Percentiles rank a stretch among this genome's conserved stretches.
Evolutionary conservation across 768 basidiomycete species (phyloP).

Genomic region (Crassisporium funariophilum): DNA sequence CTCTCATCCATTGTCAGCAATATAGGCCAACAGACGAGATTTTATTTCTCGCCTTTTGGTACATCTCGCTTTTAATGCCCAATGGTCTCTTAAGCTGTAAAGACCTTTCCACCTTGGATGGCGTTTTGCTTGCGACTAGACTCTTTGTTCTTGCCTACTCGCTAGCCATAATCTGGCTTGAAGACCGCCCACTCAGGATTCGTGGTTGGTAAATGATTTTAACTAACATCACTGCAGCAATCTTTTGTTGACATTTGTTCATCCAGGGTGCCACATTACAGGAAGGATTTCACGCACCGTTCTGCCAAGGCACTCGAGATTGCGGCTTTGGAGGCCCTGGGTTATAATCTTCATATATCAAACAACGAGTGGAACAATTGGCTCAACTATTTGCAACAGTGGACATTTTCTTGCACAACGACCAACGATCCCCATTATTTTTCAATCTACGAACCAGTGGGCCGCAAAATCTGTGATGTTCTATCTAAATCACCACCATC

Average conservation of each 20-base stretch:
- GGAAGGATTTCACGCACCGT: conserved; percentile 3
- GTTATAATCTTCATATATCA: conserved; percentile 16
- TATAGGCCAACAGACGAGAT: conserved; percentile 14
- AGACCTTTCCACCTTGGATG: conserved; percentile 35
- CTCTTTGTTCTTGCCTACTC: conserved; percentile 54
- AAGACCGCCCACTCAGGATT: conserved; percentile 52
- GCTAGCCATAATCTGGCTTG: conserved; percentile 65
- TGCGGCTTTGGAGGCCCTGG: conserved; percentile 15
- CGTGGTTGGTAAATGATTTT: neutral
- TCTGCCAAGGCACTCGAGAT: conserved; percentile 18
- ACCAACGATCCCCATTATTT: too few relatives aligned
- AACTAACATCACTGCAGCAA: neutral
- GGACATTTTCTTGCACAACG: conserved; percentile 5
- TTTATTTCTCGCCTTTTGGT: conserved; percentile 59
- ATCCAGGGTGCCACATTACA: neutral
- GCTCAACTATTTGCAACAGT: conserved; percentile 7
- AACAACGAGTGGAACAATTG: conserved; percentile 5
- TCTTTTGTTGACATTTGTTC: neutral
- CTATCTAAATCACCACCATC: too few relatives aligned
- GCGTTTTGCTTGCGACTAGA: conserved; percentile 41
- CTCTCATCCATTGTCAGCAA: neutral
- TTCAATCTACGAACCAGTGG: too few relatives aligned
- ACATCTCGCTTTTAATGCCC: conserved; percentile 56
- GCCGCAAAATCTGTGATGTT: too few relatives aligned
- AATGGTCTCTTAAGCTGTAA: conserved; percentile 38